Evolutionary conservation across 148 eudicot genomes (phyloP), one percentile per base, ranked within the genome.

Genomic region (Pouteria glomerata): DNA sequence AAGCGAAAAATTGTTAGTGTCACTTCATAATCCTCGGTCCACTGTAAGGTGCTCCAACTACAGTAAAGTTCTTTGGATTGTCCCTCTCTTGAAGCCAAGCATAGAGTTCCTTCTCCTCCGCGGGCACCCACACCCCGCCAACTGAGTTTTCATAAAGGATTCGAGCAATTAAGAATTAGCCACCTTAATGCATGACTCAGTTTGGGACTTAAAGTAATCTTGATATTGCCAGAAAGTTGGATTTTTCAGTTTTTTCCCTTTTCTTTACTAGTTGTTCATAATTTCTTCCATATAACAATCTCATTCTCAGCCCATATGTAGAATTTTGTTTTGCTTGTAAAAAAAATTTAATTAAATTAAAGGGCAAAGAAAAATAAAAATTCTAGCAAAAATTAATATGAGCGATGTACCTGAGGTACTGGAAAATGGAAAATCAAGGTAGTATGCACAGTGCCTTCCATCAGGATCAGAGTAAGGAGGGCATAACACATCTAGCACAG

Each of bases 401-500:
- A 14, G 59, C 29, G 39, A 21, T 2, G 39, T 82, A 92, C 98
- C 96, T 85, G 91, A 68, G 63, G 81, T 74, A 37, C 50, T 63
- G 57, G 88, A 45, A 31, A 88, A 82, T 2, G 94, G 90, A 66
- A 72, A 80, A 47, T 89, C 88, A n/a, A 45, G 73, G 76, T 88
- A 93, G 84, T 88, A 93, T 1, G 88, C 74, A 63, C 98, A 93
- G 74, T 90, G 96, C 11, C 98, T 90, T 66, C 94, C 96, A 24
- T 93, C 89, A 10, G 91, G 85, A 72, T 88, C 96, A 19, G 85
- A 85, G 69, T 93, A 93, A 1, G 98, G 98, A 1, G 98, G 98
- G 59, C 90, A 89, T 24, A 93, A 79, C 23, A 93, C 98, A 76
- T 93, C 98, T 10, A 93, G 83, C 12, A 93, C 91, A 8, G 98